Percentiles rank a stretch among this genome's conserved stretches.
phyloP scores from a whole-genome alignment of 1,139 yeast genomes.

The Saccharomyces hybrid region DNA sequence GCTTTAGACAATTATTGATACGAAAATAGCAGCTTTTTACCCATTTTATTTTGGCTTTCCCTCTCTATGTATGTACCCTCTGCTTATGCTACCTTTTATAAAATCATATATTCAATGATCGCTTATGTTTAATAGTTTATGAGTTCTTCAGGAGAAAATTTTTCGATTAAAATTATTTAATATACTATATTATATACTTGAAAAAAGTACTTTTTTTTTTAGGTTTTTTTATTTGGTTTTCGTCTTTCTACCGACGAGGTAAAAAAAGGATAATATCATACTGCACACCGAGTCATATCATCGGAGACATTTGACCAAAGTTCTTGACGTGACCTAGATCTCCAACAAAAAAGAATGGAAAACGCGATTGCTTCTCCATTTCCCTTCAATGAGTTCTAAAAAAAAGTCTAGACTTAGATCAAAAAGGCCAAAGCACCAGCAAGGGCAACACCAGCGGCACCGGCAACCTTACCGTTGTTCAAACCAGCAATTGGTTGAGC shows the following conservation, averaged over 20 bases:
- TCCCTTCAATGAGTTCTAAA: not conserved
- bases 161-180: not conserved
- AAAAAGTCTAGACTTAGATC: slow-evolving; percentile 9
- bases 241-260: not conserved
- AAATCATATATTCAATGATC: not conserved
- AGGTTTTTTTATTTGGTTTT: not conserved
- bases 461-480: slow-evolving; percentile 12
- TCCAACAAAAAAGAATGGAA: not conserved
- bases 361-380: not conserved
- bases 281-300: not conserved
- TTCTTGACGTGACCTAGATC: not conserved
- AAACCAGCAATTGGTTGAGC: slow-evolving; percentile 8
- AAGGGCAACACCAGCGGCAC: slow-evolving; percentile 21
- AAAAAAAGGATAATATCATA: not conserved
- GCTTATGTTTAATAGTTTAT: not conserved
- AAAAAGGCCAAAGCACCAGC: slow-evolving; percentile 27
- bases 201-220: not conserved
- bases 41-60: not conserved
- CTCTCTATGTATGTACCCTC: not conserved
- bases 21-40: slow-evolving; percentile 10
- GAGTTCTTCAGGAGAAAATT: not conserved
- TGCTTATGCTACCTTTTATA: not conserved
- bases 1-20: slow-evolving; percentile 14
- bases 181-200: not conserved
- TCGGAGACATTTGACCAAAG: not conserved